A percentile compares a stretch with the other conserved stretches of the same genome.
Evolutionary conservation across 83 land plant species (phyloP).

Genomic region (Picea abies): DNA sequence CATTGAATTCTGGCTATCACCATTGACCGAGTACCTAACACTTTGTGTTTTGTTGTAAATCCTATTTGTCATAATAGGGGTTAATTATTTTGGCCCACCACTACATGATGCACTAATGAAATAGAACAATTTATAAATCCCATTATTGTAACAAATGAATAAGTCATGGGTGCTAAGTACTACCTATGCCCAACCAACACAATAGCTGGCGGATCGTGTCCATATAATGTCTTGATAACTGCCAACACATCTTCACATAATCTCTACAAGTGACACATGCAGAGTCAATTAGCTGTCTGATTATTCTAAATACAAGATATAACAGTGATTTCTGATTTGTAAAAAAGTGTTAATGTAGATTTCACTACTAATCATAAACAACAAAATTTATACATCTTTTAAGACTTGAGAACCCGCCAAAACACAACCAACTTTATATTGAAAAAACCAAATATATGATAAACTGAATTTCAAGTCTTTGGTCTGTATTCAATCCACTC

Average conservation of each 20-base stretch:
- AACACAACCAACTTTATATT: not conserved
- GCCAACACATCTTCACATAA: slow-evolving; percentile 86
- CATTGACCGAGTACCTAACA: too few species aligned
- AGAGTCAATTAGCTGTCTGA: not conserved
- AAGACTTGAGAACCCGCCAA: not conserved
- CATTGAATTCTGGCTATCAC: too few species aligned
- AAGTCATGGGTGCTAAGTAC: too few species aligned
- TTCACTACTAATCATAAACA: not conserved
- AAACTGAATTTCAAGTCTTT: not conserved
- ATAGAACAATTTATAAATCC: too few species aligned
- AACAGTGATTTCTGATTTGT: not conserved
- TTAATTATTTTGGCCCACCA: too few species aligned
- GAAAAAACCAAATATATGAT: not conserved
- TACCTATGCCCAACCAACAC: slow-evolving; percentile 97
- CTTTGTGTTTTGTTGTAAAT: too few species aligned
- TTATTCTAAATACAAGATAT: not conserved
- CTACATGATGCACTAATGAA: too few species aligned
- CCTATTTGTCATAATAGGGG: too few species aligned
- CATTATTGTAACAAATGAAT: too few species aligned
- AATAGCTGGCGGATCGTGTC: slow-evolving; percentile 83
- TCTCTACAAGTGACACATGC: slow-evolving; percentile 51
- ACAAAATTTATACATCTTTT: not conserved
- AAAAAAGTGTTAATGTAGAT: not conserved
- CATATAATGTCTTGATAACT: slow-evolving; percentile 78
- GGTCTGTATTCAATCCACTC: not conserved